A percentile compares a stretch with the other conserved stretches of the same genome.
Evolutionary conservation across 805 yeast genomes (phyloP).

Genomic region (Priceomyces carsonii): DNA sequence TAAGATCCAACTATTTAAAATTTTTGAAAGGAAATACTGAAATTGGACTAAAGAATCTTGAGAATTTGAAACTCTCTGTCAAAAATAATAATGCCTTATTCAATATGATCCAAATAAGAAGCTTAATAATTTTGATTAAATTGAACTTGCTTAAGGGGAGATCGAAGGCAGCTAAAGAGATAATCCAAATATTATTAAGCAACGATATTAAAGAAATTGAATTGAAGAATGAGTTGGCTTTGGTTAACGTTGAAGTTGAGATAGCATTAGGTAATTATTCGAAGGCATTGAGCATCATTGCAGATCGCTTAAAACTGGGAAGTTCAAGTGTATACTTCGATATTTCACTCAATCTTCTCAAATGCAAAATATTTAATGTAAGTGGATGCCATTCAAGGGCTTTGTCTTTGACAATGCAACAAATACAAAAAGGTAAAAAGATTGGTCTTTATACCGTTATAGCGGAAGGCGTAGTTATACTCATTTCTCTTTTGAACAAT

Average conservation of each 20-base stretch:
- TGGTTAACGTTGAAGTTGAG: conserved; percentile 30
- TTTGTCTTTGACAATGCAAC: conserved; percentile 49
- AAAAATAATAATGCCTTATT: conserved; percentile 37
- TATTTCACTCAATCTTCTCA: conserved; percentile 48
- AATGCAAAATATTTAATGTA: conserved; percentile 43
- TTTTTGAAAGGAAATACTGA: conserved; percentile 43
- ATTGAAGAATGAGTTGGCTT: conserved; percentile 25
- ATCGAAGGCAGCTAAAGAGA: conserved; percentile 29
- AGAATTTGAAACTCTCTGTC: conserved; percentile 24
- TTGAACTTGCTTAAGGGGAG: conserved; percentile 40
- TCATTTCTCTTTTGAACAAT: conserved; percentile 46
- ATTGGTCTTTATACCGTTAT: conserved; percentile 47
- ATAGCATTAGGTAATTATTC: conserved; percentile 32
- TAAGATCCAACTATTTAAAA: conserved; percentile 39
- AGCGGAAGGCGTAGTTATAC: conserved; percentile 47
- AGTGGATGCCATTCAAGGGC: conserved; percentile 51
- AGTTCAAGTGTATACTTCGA: conserved; percentile 43
- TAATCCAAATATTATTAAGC: conserved; percentile 30
- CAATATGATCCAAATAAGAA: conserved; percentile 42
- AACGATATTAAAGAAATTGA: conserved; percentile 33
- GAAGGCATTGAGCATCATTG: conserved; percentile 25
- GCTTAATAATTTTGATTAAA: conserved; percentile 39
- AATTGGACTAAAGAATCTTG: conserved; percentile 35
- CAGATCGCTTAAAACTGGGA: conserved; percentile 16
- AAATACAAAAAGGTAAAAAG: conserved; percentile 47